These are phyloP conservation scores for Amniculicola lignicola DNA, from an alignment of 495 filamentous ascomycete species.

Conservation along the genomic window DNA sequence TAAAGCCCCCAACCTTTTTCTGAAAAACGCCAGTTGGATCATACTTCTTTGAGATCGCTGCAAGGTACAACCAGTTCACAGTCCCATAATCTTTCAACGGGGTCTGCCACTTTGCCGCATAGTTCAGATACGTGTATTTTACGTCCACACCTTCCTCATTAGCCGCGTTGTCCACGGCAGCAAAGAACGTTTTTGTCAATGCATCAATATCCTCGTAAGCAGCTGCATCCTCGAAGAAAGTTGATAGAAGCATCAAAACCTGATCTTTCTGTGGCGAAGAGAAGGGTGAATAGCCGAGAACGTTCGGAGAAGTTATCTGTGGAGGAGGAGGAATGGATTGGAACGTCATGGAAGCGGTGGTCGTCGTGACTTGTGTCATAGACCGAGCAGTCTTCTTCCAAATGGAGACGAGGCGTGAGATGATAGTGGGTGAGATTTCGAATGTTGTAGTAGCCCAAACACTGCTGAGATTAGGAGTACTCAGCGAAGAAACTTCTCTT, in stretches of 20 bases:
- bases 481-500: background rate
- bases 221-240: background rate
- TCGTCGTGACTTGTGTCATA: constrained; percentile 2
- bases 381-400: constrained; percentile 10
- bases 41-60: constrained; percentile 34
- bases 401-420: background rate
- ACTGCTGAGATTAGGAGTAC: constrained; percentile 3
- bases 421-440: constrained; percentile 17
- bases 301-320: background rate
- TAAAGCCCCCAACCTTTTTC: constrained; percentile 38
- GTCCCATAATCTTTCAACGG: constrained; percentile 40
- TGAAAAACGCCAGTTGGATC: constrained; percentile 41
- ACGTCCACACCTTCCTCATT: constrained; percentile 30
- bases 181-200: constrained; percentile 34
- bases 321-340: constrained; percentile 11
- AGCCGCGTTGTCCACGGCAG: background rate
- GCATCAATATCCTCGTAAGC: constrained; percentile 19
- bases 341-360: constrained; percentile 10
- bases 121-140: constrained; percentile 58
- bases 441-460: constrained; percentile 22
- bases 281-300: constrained; percentile 1
- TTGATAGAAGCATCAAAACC: constrained; percentile 19
- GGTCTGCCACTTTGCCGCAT: constrained; percentile 38
- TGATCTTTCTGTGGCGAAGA: constrained; percentile 8
- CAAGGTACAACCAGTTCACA: constrained; percentile 14